Conservation (phyloP, 2,329 filamentous ascomycete genomes). For the Thermoascus crustaceus region DNA sequence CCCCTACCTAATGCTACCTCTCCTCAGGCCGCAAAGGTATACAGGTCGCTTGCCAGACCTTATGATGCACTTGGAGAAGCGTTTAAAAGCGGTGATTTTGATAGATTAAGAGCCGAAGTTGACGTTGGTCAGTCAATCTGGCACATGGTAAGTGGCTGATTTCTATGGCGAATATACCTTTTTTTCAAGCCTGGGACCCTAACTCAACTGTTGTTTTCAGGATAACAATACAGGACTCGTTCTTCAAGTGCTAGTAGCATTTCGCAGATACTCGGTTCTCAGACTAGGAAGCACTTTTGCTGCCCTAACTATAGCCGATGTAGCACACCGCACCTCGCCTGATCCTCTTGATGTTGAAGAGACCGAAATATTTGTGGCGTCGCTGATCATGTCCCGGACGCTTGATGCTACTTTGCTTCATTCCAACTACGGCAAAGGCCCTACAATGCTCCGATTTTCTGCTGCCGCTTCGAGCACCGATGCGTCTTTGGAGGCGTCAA, state of each 20-base stretch:
- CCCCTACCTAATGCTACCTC: constrained; percentile 51
- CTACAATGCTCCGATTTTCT: constrained; percentile 48
- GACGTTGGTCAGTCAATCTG: constrained; percentile 54
- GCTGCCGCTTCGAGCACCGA: constrained; percentile 22
- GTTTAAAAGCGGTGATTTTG: constrained; percentile 55
- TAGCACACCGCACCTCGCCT: constrained; percentile 28
- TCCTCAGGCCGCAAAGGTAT: constrained; percentile 46
- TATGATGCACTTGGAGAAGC: constrained; percentile 63
- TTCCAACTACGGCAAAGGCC: constrained; percentile 25
- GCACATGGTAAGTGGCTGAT: constrained; percentile 42
- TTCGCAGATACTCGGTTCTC: constrained; percentile 67
- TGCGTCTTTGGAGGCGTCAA: constrained; percentile 27
- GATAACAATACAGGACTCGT: constrained; percentile 70
- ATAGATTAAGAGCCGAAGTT: constrained; percentile 56
- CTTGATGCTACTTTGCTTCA: constrained; percentile 46
- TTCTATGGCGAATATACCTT: background rate
- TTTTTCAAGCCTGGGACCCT: background rate
- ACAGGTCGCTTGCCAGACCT: constrained; percentile 53
- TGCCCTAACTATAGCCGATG: constrained; percentile 48
- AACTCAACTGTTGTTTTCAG: constrained; percentile 19
- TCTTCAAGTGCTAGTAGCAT: constrained; percentile 58
- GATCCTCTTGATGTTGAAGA: constrained; percentile 17
- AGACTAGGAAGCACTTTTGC: constrained; percentile 66
- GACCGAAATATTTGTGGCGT: constrained; percentile 28
- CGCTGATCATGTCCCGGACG: constrained; percentile 43